These are phyloP conservation scores for Huiozyma naganishii DNA, from an alignment of 805 yeast species.

Conservation along the genomic window DNA sequence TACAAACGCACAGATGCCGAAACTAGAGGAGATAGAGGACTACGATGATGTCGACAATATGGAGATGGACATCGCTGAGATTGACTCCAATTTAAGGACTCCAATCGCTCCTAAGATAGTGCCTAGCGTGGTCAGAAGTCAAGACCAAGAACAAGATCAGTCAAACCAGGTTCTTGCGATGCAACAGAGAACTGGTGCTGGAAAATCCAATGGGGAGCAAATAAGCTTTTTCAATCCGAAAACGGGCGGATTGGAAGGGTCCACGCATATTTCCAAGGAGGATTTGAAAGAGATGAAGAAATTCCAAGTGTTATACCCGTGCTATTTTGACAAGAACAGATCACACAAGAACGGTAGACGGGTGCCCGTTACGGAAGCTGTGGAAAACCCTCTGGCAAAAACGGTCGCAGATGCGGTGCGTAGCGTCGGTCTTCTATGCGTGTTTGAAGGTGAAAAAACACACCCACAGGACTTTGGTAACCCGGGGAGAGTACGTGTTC, in stretches of 20 bases:
- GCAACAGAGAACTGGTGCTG: neutral
- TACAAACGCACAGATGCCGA: conserved; percentile 38
- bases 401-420: conserved; percentile 65
- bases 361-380: conserved; percentile 56
- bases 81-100: conserved; percentile 59
- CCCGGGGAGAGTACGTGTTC: conserved; percentile 87
- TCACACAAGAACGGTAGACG: conserved; percentile 77
- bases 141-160: conserved; percentile 31
- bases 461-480: conserved; percentile 98
- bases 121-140: conserved; percentile 52
- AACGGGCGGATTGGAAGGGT: conserved; percentile 22
- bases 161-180: neutral
- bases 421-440: conserved; percentile 25
- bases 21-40: conserved; percentile 61
- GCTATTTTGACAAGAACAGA: conserved; percentile 77
- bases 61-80: conserved; percentile 90
- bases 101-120: conserved; percentile 62
- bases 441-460: conserved; percentile 68
- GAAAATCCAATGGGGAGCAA: conserved; percentile 6
- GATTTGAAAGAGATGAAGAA: conserved; percentile 53
- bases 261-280: conserved; percentile 34
- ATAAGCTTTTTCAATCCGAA: conserved; percentile 18
- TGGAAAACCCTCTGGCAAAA: conserved; percentile 79
- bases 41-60: conserved; percentile 81
- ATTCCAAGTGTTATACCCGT: conserved; percentile 77